Base-by-base conservation (phyloP, 305 asterid species). In the Fraxinus paxiana region DNA sequence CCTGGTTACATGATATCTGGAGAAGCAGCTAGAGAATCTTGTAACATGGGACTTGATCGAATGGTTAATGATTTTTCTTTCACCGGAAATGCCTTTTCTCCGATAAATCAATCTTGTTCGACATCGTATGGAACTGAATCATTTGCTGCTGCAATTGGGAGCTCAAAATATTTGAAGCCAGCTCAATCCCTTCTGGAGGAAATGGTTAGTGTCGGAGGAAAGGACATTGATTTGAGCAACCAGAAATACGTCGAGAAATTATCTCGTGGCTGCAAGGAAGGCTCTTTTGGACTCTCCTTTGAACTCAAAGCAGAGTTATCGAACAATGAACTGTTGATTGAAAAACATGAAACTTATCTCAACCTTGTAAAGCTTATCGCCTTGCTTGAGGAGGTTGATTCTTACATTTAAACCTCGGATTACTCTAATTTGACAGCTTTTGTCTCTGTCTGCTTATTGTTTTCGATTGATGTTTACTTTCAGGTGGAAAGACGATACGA, bases 401-500 rank as follows among this genome's bases (percentile, higher is more conserved):
- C 28, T 69, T 22, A 17, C 3, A 31, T 17, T 41, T 17, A 30
- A n/a, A 59, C 34, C 33, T 70, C 31, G 34, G 8, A 46, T 61
- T 51, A 37, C 46, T 74, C 63, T 30, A 22, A 34, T 9, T 10
- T 13, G n/a, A 34, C 12, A 22, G 17, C 17, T 24, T 46, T 0
- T 63, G 24, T 54, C 38, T 6, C 65, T 22, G 15, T 30, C 59
- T 17, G 63, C 75, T 51, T 82, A 30, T 82, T 20, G 31, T 48
- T 12, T 48, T 33, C 54, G 13, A 10, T 67, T 30, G 22, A 8
- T 15, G 67, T 33, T 63, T 34, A n/a, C 56, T 8, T 34, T 48
- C 80, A 96, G 99, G 94, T 90, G 61, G 99, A 94, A 87, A 88
- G 90, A 77, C 85, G 97, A 81, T 96, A 94, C 28, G 99, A 89